phyloP scores from a whole-genome alignment of 768 basidiomycete species.

The Megacollybia marginata region DNA sequence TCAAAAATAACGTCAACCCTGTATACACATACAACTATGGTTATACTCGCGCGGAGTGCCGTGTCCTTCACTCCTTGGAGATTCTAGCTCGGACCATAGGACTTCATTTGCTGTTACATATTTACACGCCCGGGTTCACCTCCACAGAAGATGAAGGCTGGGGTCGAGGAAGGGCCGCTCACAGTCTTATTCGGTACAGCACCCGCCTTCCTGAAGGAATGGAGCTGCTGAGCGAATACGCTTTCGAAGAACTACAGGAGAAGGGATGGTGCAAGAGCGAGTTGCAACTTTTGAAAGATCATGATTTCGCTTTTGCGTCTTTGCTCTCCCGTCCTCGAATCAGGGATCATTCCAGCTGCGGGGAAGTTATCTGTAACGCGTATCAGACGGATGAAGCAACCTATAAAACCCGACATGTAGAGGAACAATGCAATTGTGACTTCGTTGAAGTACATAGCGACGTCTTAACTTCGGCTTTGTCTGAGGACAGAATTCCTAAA shows the following conservation, averaged over 20 bases:
- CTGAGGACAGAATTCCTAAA: not conserved
- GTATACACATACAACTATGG: not conserved
- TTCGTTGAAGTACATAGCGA: not conserved
- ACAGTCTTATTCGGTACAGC: too few species aligned
- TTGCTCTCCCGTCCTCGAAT: not conserved
- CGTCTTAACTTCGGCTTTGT: not conserved
- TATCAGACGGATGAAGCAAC: not conserved
- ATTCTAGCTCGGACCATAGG: not conserved
- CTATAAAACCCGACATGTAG: not conserved
- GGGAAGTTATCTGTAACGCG: not conserved
- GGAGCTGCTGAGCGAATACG: not conserved
- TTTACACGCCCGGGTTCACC: too few species aligned
- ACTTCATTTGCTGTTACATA: too few species aligned
- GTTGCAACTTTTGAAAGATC: not conserved
- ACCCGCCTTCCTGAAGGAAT: too few species aligned
- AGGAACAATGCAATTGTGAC: not conserved
- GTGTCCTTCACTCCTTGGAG: not conserved
- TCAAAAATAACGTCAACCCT: not conserved
- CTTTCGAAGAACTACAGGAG: not conserved
- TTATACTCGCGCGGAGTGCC: not conserved
- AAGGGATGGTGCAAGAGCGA: slow-evolving; percentile 1
- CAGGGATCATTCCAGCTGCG: not conserved
- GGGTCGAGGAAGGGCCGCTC: too few species aligned
- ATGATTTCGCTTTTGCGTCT: not conserved
- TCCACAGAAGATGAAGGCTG: too few species aligned